Evolutionary conservation across 108 stramenopile genomes (phyloP).

Genomic region (Nitzschia sp.): DNA sequence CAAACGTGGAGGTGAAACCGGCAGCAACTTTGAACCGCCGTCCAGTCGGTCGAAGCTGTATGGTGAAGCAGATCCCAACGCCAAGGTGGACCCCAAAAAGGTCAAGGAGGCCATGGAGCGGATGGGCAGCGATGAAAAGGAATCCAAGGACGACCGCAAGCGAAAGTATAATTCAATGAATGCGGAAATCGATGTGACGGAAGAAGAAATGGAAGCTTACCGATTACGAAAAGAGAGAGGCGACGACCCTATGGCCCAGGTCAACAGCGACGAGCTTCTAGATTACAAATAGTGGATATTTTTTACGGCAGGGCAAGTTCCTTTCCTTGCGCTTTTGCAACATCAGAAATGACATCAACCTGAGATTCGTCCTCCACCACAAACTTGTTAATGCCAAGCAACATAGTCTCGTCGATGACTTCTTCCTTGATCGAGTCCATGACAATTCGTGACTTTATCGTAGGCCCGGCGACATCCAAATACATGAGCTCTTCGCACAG

Average conservation of each 20-base stretch:
- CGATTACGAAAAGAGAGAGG: conserved; percentile 68
- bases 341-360: conserved; percentile 16
- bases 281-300: conserved; percentile 60
- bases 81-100: conserved; percentile 78
- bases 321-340: conserved; percentile 27
- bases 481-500: conserved; percentile 62
- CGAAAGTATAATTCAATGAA: conserved; percentile 91
- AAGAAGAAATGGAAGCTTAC: conserved; percentile 98
- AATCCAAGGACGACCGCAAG: conserved; percentile 48
- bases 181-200: conserved; percentile 88
- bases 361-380: conserved; percentile 39
- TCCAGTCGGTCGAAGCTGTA: conserved; percentile 78
- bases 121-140: conserved; percentile 38
- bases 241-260: conserved; percentile 90
- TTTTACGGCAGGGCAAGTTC: neutral
- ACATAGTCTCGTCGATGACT: conserved; percentile 48
- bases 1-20: conserved; percentile 3
- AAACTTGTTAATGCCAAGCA: conserved; percentile 56
- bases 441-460: conserved; percentile 55
- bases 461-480: conserved; percentile 56
- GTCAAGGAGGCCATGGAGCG: conserved; percentile 73
- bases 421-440: conserved; percentile 40
- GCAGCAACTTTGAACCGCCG: conserved; percentile 35
- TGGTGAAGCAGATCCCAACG: conserved; percentile 81
- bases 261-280: conserved; percentile 68